A percentile compares a stretch with the other conserved stretches of the same genome.
Evolutionary conservation across 768 basidiomycete genomes (phyloP).

Genomic region (Boletus reticuloceps): DNA sequence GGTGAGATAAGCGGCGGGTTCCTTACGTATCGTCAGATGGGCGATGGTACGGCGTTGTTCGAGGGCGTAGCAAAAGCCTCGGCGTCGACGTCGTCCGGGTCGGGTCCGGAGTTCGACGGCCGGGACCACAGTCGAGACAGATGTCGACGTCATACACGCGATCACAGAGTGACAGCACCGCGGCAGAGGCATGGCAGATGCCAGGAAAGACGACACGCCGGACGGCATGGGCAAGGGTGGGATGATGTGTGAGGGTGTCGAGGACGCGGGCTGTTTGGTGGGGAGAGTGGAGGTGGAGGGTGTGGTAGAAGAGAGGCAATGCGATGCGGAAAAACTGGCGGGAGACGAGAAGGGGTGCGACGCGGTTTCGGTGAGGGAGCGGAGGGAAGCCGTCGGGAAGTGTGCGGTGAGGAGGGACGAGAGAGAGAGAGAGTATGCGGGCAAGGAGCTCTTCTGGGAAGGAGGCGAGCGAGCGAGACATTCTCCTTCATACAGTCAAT

Average conservation of each 20-base stretch:
- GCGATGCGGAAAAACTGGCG: constrained; percentile 53
- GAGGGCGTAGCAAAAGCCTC: constrained; percentile 41
- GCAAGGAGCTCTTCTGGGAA: constrained; percentile 46
- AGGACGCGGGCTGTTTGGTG: constrained; percentile 38
- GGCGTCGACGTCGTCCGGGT: constrained; percentile 15
- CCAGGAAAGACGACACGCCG: constrained; percentile 41
- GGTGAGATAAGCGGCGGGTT: constrained; percentile 51
- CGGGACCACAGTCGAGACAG: constrained; percentile 27
- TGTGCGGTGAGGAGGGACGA: constrained; percentile 17
- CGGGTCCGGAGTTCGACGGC: background rate
- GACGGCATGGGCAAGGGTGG: constrained; percentile 39
- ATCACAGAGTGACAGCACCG: constrained; percentile 34
- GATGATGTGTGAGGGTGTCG: constrained; percentile 36
- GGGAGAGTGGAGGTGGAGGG: constrained; percentile 42
- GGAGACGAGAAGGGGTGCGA: constrained; percentile 50
- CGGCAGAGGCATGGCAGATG: constrained; percentile 40
- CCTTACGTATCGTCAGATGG: constrained; percentile 54
- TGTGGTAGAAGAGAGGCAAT: constrained; percentile 56
- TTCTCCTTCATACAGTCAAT: background rate
- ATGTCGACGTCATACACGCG: constrained; percentile 40
- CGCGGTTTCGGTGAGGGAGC: constrained; percentile 16
- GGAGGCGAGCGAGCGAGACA: constrained; percentile 23
- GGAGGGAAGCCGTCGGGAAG: constrained; percentile 21
- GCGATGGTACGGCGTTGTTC: constrained; percentile 35
- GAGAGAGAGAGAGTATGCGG: constrained; percentile 39